Conservation (phyloP, 2,329 filamentous ascomycete species). For the Trichoderma harzianum region DNA sequence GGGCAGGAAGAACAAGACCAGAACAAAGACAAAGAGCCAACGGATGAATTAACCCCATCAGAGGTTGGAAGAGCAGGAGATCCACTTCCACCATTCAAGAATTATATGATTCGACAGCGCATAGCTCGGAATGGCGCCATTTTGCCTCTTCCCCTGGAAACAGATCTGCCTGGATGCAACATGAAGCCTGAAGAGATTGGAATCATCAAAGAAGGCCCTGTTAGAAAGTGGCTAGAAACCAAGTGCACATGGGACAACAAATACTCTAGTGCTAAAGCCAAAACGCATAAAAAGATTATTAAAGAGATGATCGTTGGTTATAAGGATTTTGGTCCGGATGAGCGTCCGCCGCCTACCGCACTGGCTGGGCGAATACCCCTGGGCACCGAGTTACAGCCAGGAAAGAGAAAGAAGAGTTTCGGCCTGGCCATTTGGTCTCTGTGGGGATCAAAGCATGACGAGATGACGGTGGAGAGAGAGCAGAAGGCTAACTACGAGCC, state of each 20-base stretch:
- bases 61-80: slow-evolving; percentile 85
- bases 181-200: slow-evolving; percentile 66
- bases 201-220: slow-evolving; percentile 73
- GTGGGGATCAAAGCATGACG: slow-evolving; percentile 88
- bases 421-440: slow-evolving; percentile 79
- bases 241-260: slow-evolving; percentile 70
- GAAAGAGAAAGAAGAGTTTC: slow-evolving; percentile 63
- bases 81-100: slow-evolving; percentile 71
- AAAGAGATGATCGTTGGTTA: slow-evolving; percentile 72
- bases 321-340: slow-evolving; percentile 65
- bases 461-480: slow-evolving; percentile 63
- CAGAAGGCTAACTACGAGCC: slow-evolving; percentile 45
- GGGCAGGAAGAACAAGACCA: slow-evolving; percentile 22
- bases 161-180: slow-evolving; percentile 62
- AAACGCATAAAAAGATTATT: slow-evolving; percentile 69
- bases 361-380: slow-evolving; percentile 66
- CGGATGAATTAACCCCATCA: slow-evolving; percentile 21
- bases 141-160: slow-evolving; percentile 61
- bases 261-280: slow-evolving; percentile 66
- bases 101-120: slow-evolving; percentile 89
- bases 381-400: slow-evolving; percentile 38
- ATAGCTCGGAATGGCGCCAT: slow-evolving; percentile 76
- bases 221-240: slow-evolving; percentile 78
- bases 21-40: slow-evolving; percentile 23
- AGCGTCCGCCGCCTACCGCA: slow-evolving; percentile 79